Percentiles rank a stretch among this genome's conserved stretches.
Evolutionary conservation across 2,329 filamentous ascomycete genomes (phyloP).

Genomic region (Clarireedia monteithiana): DNA sequence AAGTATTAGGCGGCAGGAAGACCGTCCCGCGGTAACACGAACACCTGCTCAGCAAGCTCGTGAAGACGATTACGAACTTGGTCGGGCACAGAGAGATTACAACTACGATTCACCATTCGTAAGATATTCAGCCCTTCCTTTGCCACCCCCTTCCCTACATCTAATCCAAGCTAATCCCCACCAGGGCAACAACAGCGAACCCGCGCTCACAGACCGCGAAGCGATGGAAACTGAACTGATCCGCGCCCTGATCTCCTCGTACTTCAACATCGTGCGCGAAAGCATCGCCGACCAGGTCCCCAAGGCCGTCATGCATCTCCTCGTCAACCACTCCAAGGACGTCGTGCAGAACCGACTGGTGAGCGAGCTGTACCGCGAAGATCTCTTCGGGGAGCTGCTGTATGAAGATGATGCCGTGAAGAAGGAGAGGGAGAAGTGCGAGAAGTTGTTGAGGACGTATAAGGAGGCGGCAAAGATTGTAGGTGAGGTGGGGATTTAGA

Average conservation of each 20-base stretch:
- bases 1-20: constrained; percentile 67
- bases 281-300: constrained; percentile 98
- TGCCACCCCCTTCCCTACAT: not conserved
- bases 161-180: not conserved
- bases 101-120: constrained; percentile 40
- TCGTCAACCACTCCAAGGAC: constrained; percentile 98
- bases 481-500: constrained; percentile 74
- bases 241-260: constrained; percentile 89
- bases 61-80: constrained; percentile 30
- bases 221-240: constrained; percentile 97
- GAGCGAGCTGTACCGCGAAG: constrained; percentile 89
- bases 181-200: constrained; percentile 59
- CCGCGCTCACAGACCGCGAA: constrained; percentile 88
- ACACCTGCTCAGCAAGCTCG: constrained; percentile 46
- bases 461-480: constrained; percentile 98
- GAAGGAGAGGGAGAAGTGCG: constrained; percentile 96
- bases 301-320: constrained; percentile 96
- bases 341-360: constrained; percentile 96
- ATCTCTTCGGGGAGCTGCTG: constrained; percentile 81
- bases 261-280: constrained; percentile 98
- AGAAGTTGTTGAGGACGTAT: constrained; percentile 90
- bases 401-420: constrained; percentile 98
- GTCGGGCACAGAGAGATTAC: constrained; percentile 28
- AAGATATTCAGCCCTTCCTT: constrained; percentile 27
- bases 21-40: constrained; percentile 29